These are phyloP conservation scores for Orobanche coerulescens DNA, from an alignment of 257 asterid species.

Conservation along the genomic window DNA sequence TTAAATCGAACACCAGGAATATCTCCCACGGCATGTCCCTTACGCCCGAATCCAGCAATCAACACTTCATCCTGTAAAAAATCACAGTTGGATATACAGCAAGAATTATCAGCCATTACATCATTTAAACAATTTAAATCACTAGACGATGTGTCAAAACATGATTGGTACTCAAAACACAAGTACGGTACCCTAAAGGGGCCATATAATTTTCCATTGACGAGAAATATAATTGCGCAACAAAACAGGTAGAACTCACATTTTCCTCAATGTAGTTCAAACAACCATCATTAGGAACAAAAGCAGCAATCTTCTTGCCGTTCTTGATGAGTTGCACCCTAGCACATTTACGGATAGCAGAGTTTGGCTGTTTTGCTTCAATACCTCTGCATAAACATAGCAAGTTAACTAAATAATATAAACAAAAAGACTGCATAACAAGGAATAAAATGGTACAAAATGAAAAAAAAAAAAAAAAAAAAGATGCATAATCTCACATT, in stretches of 20 bases:
- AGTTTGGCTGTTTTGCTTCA: conserved; percentile 76
- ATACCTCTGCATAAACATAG: conserved; percentile 39
- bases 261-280: conserved; percentile 64
- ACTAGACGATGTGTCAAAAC: no score
- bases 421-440: no score
- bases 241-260: conserved; percentile 38
- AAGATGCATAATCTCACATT: conserved; percentile 25
- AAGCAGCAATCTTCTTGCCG: conserved; percentile 70
- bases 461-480: no score
- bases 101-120: no score
- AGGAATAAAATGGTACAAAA: no score
- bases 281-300: conserved; percentile 70
- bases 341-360: conserved; percentile 75
- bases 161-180: no score
- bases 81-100: no score
- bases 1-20: neutral
- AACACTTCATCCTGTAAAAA: neutral
- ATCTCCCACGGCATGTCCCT: neutral
- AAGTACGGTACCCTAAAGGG: no score
- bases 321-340: conserved; percentile 65
- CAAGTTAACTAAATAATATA: no score
- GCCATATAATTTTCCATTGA: no score
- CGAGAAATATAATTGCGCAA: no score
- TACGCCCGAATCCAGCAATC: neutral
- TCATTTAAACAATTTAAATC: no score